Percentiles rank a stretch among this genome's conserved stretches.
These are phyloP conservation scores for Linum lewisii DNA, from an alignment of 345 rosid species.

Conservation along the genomic window DNA sequence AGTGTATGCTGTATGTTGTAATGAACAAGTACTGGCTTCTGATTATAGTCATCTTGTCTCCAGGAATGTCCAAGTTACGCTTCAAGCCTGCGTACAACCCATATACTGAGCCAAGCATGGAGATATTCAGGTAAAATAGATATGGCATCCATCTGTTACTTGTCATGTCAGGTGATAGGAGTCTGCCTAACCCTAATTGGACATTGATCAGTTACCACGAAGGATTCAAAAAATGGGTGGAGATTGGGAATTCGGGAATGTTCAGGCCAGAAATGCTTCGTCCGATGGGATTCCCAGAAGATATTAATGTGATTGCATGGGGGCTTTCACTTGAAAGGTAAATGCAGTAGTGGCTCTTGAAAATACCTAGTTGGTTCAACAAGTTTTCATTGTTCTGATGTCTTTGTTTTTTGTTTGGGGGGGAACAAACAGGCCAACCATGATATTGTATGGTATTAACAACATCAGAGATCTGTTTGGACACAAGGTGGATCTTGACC, in stretches of 20 bases:
- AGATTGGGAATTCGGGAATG: slow-evolving; percentile 94
- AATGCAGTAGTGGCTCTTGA: neutral
- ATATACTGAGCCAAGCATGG: slow-evolving; percentile 97
- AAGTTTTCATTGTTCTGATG: neutral
- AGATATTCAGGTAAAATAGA: slow-evolving; percentile 66
- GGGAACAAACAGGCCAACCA: slow-evolving; percentile 62
- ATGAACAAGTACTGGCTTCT: neutral
- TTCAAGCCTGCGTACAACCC: slow-evolving; percentile 98
- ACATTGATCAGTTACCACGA: slow-evolving; percentile 59
- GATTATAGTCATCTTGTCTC: slow-evolving; percentile 3
- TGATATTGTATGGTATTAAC: slow-evolving; percentile 68
- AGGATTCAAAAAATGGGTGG: slow-evolving; percentile 77
- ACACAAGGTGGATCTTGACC: slow-evolving; percentile 90
- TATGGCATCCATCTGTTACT: neutral
- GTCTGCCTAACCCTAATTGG: neutral
- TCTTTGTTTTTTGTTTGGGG: slow-evolving; percentile 7
- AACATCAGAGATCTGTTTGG: slow-evolving; percentile 94
- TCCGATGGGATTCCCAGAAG: slow-evolving; percentile 95
- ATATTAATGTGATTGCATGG: slow-evolving; percentile 84
- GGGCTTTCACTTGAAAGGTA: slow-evolving; percentile 98
- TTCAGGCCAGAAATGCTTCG: slow-evolving; percentile 91
- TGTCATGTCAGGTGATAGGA: neutral
- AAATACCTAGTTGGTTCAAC: neutral
- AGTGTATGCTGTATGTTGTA: slow-evolving; percentile 6
- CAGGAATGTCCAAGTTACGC: slow-evolving; percentile 80